Evolutionary conservation across 768 basidiomycete species (phyloP).

Genomic region (Leccinum aurantiacum): DNA sequence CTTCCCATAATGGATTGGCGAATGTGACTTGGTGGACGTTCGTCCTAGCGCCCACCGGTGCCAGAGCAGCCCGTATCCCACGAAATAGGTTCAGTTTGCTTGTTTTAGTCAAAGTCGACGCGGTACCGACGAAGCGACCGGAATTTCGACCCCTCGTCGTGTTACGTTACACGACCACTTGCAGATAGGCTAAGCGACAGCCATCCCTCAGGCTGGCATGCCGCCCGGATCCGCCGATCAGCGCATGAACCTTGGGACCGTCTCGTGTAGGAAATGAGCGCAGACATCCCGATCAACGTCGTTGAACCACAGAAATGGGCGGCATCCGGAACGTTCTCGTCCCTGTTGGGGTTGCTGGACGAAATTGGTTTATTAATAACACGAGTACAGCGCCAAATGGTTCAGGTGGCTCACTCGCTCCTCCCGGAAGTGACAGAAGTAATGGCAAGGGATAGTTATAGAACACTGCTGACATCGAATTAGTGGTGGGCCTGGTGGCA

Average conservation of each 20-base stretch:
- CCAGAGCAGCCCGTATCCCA: neutral
- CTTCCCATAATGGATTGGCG: conserved; percentile 1
- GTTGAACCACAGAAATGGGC: conserved; percentile 11
- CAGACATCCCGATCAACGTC: neutral
- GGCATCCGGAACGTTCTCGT: conserved; percentile 7
- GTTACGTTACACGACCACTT: neutral
- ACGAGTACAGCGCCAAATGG: neutral
- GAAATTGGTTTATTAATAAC: neutral
- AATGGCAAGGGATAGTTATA: neutral
- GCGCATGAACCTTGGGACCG: neutral
- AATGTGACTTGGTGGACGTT: neutral
- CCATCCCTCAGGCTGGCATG: neutral
- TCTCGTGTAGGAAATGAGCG: conserved; percentile 6
- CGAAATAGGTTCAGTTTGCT: neutral
- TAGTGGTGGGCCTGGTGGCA: neutral
- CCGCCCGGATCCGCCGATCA: conserved; percentile 3
- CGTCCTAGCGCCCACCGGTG: conserved; percentile 5
- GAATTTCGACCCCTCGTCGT: neutral
- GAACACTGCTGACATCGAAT: neutral
- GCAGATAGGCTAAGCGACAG: neutral
- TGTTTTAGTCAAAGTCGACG: neutral
- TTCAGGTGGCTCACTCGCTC: neutral
- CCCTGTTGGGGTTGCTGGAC: neutral
- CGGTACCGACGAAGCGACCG: neutral
- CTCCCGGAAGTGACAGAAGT: neutral